Evolutionary conservation across 352 stramenopile species (phyloP).

Genomic region (Globisporangium carolinianum): DNA sequence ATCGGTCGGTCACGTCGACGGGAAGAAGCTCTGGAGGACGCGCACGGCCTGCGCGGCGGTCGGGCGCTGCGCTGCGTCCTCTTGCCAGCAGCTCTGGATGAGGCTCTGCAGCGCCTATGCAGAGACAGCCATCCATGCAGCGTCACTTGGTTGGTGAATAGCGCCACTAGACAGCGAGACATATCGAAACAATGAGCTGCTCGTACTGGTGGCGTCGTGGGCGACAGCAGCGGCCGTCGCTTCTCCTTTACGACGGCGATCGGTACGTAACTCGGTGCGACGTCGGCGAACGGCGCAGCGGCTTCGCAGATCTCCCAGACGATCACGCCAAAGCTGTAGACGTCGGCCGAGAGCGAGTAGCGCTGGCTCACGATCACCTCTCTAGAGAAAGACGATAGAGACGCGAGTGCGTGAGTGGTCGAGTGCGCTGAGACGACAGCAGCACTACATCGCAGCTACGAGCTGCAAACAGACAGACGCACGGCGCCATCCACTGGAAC

Average conservation of each 20-base stretch:
- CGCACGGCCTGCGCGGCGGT: constrained; percentile 31
- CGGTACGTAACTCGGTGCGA: constrained; percentile 44
- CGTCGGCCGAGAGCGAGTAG: constrained; percentile 65
- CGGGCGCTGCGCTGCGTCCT: constrained; percentile 40
- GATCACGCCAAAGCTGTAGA: constrained; percentile 80
- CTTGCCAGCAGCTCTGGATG: constrained; percentile 60
- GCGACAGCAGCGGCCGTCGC: constrained; percentile 45
- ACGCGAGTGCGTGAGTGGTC: neutral
- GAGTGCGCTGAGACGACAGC: neutral
- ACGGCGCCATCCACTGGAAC: constrained; percentile 83
- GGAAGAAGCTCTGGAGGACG: constrained; percentile 47
- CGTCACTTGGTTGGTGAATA: neutral
- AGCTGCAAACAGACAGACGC: constrained; percentile 14
- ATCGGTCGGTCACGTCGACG: constrained; percentile 5
- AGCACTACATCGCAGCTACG: neutral
- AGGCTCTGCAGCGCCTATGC: constrained; percentile 48
- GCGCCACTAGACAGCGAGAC: neutral
- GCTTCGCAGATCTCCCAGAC: constrained; percentile 79
- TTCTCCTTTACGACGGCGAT: constrained; percentile 66
- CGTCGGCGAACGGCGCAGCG: constrained; percentile 48
- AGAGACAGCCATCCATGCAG: neutral
- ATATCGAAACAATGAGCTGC: neutral
- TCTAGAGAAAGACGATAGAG: constrained; percentile 14
- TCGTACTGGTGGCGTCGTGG: constrained; percentile 44
- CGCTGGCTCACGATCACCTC: constrained; percentile 59